phyloP scores from a whole-genome alignment of 2,329 filamentous ascomycete species.

The Penicillium fuscoglaucum region DNA sequence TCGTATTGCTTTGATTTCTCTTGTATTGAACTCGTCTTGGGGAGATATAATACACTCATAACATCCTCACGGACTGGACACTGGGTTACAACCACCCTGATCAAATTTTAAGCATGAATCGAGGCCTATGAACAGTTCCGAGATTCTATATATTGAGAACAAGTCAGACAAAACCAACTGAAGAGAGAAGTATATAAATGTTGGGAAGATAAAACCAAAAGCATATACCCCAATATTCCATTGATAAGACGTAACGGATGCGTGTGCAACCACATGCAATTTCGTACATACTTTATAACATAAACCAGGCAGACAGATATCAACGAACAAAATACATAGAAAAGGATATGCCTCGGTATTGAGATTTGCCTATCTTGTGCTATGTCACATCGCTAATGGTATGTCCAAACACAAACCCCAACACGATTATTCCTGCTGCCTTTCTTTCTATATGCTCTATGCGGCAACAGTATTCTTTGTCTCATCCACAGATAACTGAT shows the following conservation, averaged over 20 bases:
- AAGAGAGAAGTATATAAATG: constrained; percentile 9
- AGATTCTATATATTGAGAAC: not conserved
- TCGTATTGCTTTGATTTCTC: not conserved
- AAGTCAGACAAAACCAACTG: constrained; percentile 10
- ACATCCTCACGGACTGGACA: not conserved
- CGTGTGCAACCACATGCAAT: not conserved
- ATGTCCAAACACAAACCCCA: not conserved
- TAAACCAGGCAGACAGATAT: not conserved
- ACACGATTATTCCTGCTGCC: not conserved
- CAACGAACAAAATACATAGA: not conserved
- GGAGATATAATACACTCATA: not conserved
- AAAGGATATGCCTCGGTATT: not conserved
- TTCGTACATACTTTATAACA: not conserved
- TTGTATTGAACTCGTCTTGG: not conserved
- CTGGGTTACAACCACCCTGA: not conserved
- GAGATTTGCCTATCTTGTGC: constrained; percentile 2
- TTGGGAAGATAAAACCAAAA: constrained; percentile 3
- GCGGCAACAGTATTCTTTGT: not conserved
- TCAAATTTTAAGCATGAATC: not conserved
- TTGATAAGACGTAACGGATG: not conserved
- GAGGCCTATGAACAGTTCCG: too few relatives aligned
- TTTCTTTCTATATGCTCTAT: constrained; percentile 12
- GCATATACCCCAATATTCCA: not conserved
- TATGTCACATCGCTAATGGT: not conserved
- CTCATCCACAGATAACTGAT: constrained; percentile 6